A percentile compares a stretch with the other conserved stretches of the same genome.
phyloP scores from a whole-genome alignment of 2,329 filamentous ascomycete species.

The Malbranchea cinnamomea region DNA sequence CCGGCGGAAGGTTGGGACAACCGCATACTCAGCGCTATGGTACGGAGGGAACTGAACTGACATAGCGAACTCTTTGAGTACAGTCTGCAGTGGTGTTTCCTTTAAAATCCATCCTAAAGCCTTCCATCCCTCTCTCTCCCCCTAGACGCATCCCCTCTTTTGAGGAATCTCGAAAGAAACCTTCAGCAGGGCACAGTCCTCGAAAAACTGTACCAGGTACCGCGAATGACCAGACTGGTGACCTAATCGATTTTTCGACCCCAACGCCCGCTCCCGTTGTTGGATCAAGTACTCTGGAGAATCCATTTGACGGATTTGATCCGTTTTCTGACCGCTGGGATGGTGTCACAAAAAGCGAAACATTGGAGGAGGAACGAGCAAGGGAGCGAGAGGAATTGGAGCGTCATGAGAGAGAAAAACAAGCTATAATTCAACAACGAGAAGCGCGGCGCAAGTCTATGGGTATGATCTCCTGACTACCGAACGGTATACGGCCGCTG shows the following conservation, averaged over 20 bases:
- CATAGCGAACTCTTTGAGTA: conserved; percentile 12
- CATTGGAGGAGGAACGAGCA: conserved; percentile 56
- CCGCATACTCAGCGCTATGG: conserved; percentile 1
- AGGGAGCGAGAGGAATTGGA: conserved; percentile 54
- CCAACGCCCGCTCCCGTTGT: conserved; percentile 19
- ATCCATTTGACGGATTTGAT: conserved; percentile 34
- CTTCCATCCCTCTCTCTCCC: conserved; percentile 50
- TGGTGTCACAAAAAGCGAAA: conserved; percentile 45
- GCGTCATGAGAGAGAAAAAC: conserved; percentile 32
- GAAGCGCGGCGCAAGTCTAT: conserved; percentile 87
- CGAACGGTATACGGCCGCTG: conserved; percentile 1
- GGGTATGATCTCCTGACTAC: conserved; percentile 30
- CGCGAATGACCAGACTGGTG: conserved; percentile 11
- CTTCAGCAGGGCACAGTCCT: conserved; percentile 21
- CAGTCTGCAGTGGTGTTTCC: conserved; percentile 27
- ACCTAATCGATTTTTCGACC: conserved; percentile 30
- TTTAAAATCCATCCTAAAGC: conserved; percentile 64
- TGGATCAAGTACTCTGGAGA: conserved; percentile 29
- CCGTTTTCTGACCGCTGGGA: conserved; percentile 24
- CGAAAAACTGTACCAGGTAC: conserved; percentile 8
- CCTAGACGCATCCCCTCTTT: conserved; percentile 51
- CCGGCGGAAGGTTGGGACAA: conserved; percentile 53
- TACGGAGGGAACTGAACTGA: conserved; percentile 6
- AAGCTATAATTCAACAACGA: conserved; percentile 52
- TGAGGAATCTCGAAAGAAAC: conserved; percentile 34